Conservation (phyloP, 768 basidiomycete species). For the Hirschioporus abietinus region DNA sequence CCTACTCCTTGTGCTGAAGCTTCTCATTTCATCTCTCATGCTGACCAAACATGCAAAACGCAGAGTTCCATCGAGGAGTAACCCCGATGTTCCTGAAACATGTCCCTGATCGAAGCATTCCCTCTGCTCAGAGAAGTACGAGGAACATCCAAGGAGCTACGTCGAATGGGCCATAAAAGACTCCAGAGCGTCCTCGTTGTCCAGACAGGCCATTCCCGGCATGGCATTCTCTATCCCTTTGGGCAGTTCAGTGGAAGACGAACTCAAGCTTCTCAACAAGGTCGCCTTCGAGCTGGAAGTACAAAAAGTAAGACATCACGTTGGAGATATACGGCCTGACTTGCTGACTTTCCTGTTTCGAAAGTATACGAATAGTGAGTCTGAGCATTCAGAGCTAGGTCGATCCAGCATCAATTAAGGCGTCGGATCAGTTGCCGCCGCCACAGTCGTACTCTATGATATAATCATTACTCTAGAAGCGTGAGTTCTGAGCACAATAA, state of each 20-base stretch:
- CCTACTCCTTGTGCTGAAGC: neutral
- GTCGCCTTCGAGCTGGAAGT: neutral
- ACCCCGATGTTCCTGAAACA: neutral
- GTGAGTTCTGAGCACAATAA: neutral
- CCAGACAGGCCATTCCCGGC: neutral
- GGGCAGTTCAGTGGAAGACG: neutral
- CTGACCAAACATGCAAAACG: neutral
- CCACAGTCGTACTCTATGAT: neutral
- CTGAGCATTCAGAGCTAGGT: neutral
- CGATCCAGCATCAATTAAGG: too few relatives aligned
- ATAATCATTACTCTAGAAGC: neutral
- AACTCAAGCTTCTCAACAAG: neutral
- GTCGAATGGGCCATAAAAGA: neutral
- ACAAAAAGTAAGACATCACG: neutral
- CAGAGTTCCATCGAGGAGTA: neutral
- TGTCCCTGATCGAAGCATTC: neutral
- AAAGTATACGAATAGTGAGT: neutral
- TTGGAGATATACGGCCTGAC: neutral
- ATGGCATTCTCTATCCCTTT: neutral
- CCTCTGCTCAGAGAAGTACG: neutral
- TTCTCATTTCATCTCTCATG: neutral
- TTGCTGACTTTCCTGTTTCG: neutral
- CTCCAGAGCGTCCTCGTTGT: neutral
- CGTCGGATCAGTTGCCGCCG: neutral
- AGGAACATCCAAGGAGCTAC: neutral